Base-by-base conservation (phyloP, 305 asterid genomes). In the Fraxinus sp. region DNA sequence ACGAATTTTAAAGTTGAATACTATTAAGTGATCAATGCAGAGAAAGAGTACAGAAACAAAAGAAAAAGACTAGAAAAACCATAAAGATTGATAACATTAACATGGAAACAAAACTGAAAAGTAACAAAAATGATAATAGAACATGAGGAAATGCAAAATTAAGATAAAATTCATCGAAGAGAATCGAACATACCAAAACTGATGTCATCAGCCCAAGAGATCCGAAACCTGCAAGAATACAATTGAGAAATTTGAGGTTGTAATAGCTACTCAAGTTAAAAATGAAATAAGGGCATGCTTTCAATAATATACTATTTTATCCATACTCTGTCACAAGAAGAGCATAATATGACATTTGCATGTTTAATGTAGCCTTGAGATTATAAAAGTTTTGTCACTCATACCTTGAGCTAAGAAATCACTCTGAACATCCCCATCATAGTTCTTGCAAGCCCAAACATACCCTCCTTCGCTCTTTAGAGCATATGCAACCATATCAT, bases 401-500 rank as follows among this genome's bases (percentile, higher is more conserved):
- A 37, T 84, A 89, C 98, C 98, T 91, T 94, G 97, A 39, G 98
- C 98, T 75, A 94, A 85, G 89, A 94, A 92, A 89, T 94, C 98
- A 88, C 98, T 94, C 84, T 94, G 97, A 75, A 94, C 98, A 86
- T 94, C 98, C 35, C 98, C 98, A 80, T 94, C 98, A 77, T 95
- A 95, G 90, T 95, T 95, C 90, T 94, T 95, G 92, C 98, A 95
- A 78, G 98, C 98, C 98, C 98, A 95, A 49, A 95, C 98, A 82
- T 95, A 94, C 83, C 90, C 98, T 83, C 98, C 98, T 30, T 95
- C 98, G 9, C 98, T 95, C 95, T 95, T 95, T 30, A 95, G 88
- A 84, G 99, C 98, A 86, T 94, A 94, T 36, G 98, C 99, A 90
- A 95, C 99, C 98, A 95, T 95, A 86, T 95, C 99, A 85, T 95